These are phyloP conservation scores for Colletotrichum eremochloae DNA, from an alignment of 2,329 filamentous ascomycete genomes.

Conservation along the genomic window DNA sequence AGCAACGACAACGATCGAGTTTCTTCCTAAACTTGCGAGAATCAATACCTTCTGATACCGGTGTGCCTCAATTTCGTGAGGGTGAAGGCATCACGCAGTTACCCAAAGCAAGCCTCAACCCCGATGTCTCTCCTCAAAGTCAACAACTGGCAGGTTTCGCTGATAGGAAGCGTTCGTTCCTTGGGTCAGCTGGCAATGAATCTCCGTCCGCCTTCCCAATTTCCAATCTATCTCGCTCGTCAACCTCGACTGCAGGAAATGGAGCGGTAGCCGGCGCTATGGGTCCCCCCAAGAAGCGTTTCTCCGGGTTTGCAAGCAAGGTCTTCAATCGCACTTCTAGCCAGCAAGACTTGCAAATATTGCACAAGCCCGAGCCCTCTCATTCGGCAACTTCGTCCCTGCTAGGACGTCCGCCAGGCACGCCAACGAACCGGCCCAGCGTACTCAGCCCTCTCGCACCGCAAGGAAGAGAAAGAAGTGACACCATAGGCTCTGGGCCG, in stretches of 20 bases:
- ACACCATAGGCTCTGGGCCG: slow-evolving; percentile 43
- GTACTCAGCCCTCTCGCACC: slow-evolving; percentile 23
- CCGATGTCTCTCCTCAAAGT: slow-evolving; percentile 39
- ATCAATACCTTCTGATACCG: slow-evolving; percentile 43
- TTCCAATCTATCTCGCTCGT: slow-evolving; percentile 44
- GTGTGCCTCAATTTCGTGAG: slow-evolving; percentile 46
- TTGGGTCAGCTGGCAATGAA: slow-evolving; percentile 47
- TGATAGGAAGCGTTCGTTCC: slow-evolving; percentile 57
- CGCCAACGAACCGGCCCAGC: slow-evolving; percentile 25
- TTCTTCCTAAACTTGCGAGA: slow-evolving; percentile 54
- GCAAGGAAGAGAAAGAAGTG: slow-evolving; percentile 42
- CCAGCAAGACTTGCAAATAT: slow-evolving; percentile 41
- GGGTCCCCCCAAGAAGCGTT: slow-evolving; percentile 57
- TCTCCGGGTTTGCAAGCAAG: slow-evolving; percentile 55
- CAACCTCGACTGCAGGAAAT: slow-evolving; percentile 46
- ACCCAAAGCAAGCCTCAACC: slow-evolving; percentile 43
- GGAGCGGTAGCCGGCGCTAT: slow-evolving; percentile 34
- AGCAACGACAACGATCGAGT: slow-evolving; percentile 54
- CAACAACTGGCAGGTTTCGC: slow-evolving; percentile 43
- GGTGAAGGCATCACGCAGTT: slow-evolving; percentile 8
- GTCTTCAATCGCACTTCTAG: slow-evolving; percentile 47
- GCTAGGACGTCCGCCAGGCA: slow-evolving; percentile 38
- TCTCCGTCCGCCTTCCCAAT: slow-evolving; percentile 27
- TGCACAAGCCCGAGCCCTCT: slow-evolving; percentile 43
- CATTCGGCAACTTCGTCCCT: slow-evolving; percentile 45